Evolutionary conservation across 1,284 basidiomycete species (phyloP).

Genomic region (Trametes pubescens): DNA sequence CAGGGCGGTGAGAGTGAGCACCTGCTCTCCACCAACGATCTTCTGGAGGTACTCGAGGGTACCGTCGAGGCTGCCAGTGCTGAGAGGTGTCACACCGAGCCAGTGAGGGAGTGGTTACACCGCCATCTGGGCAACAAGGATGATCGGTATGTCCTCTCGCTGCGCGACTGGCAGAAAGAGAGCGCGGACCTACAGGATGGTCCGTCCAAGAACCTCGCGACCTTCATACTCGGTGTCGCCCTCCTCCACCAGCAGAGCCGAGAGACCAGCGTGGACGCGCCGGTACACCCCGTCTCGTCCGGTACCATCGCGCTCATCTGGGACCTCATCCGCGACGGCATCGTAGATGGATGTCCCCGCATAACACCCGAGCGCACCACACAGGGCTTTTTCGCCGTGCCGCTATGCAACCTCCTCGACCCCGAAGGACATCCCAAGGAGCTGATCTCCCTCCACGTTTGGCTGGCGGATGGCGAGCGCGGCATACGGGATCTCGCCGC

Average conservation of each 20-base stretch:
- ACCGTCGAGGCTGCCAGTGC: background rate
- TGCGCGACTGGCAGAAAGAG: background rate
- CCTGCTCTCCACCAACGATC: background rate
- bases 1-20: background rate
- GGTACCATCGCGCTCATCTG: background rate
- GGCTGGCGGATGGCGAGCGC: conserved; percentile 3
- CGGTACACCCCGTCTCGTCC: background rate
- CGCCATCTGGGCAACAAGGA: background rate
- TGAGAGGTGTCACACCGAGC: background rate
- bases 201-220: background rate
- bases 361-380: background rate
- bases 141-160: background rate
- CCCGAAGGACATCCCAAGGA: background rate
- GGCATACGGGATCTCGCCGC: background rate
- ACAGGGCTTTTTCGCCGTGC: background rate
- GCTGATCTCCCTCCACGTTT: conserved; percentile 1
- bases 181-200: background rate
- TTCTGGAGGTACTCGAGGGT: background rate
- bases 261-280: background rate
- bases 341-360: background rate
- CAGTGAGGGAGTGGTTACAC: background rate
- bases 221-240: background rate
- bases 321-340: background rate
- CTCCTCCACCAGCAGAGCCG: conserved; percentile 3
- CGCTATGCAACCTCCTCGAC: conserved; percentile 1